Evolutionary conservation across 1,284 basidiomycete species (phyloP).

Genomic region (Salmacisia buchloeana): DNA sequence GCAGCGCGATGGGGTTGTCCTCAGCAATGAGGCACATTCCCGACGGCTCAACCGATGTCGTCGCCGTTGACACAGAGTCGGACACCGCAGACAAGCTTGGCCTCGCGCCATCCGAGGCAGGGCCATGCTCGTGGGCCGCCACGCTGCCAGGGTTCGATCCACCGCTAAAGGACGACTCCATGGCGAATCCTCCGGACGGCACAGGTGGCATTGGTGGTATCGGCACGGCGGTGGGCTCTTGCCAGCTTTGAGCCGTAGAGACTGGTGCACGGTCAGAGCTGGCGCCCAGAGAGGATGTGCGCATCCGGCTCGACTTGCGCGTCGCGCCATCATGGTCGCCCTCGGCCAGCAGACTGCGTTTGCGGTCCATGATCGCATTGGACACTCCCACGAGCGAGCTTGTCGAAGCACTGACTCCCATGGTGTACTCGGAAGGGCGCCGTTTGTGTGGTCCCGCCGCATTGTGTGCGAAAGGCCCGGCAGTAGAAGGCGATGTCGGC

Average conservation of each 20-base stretch:
- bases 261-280: not conserved
- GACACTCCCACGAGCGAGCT: constrained; percentile 5
- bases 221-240: no score
- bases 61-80: constrained; percentile 10
- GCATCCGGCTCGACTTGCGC: constrained; percentile 72
- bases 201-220: no score
- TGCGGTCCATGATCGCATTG: constrained; percentile 27
- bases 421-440: constrained; percentile 67
- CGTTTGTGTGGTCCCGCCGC: constrained; percentile 61
- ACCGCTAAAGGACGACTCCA: constrained; percentile 10
- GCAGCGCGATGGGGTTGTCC: constrained; percentile 73
- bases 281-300: constrained; percentile 68
- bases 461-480: not conserved
- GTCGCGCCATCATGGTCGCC: constrained; percentile 4
- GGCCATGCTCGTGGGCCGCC: not conserved
- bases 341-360: constrained; percentile 56
- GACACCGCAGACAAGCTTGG: not conserved
- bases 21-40: constrained; percentile 90
- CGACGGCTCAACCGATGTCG: constrained; percentile 43
- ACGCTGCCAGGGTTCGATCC: not conserved
- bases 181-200: constrained; percentile 31
- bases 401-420: constrained; percentile 3
- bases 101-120: not conserved
- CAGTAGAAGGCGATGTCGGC: constrained; percentile 63
- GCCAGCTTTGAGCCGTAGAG: not conserved